These are phyloP conservation scores for Hemerocallis citrina DNA, from an alignment of 106 monocot genomes.

Conservation along the genomic window DNA sequence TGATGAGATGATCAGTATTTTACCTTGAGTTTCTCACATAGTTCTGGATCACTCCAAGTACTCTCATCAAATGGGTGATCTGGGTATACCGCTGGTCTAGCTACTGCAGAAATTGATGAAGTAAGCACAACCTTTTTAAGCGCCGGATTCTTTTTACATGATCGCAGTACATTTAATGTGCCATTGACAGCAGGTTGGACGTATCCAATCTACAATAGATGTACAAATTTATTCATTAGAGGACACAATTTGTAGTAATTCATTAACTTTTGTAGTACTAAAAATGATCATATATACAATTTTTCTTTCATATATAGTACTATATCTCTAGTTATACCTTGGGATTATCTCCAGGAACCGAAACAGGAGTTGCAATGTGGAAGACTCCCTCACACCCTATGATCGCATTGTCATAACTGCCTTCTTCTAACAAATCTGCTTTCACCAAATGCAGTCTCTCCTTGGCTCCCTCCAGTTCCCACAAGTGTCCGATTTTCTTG, in stretches of 20 bases:
- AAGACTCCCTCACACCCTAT: slow-evolving; percentile 76
- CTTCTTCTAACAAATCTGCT: slow-evolving; percentile 64
- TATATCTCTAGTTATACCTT: slow-evolving; percentile 25
- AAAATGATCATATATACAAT: background rate
- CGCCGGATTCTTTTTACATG: slow-evolving; percentile 72
- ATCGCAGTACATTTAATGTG: slow-evolving; percentile 55
- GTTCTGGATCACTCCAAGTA: slow-evolving; percentile 53
- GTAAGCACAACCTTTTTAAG: slow-evolving; percentile 62
- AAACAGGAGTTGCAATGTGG: slow-evolving; percentile 71
- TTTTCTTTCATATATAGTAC: too few relatives aligned
- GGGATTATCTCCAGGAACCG: slow-evolving; percentile 24
- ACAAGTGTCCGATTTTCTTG: slow-evolving; percentile 53
- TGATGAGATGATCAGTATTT: background rate
- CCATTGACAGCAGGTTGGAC: slow-evolving; percentile 64
- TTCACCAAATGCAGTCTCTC: slow-evolving; percentile 62
- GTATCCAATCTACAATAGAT: slow-evolving; percentile 38
- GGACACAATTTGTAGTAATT: too few relatives aligned
- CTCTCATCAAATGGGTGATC: slow-evolving; percentile 37
- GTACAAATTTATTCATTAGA: too few relatives aligned
- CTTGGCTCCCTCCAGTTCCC: slow-evolving; percentile 61
- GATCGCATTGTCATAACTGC: slow-evolving; percentile 66
- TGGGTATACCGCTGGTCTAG: slow-evolving; percentile 24
- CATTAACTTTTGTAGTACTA: too few relatives aligned
- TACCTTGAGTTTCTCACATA: slow-evolving; percentile 54
- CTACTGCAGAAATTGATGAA: slow-evolving; percentile 58